A percentile compares a stretch with the other conserved stretches of the same genome.
phyloP scores from a whole-genome alignment of 2,329 filamentous ascomycete genomes.

The Emergomyces orientalis region DNA sequence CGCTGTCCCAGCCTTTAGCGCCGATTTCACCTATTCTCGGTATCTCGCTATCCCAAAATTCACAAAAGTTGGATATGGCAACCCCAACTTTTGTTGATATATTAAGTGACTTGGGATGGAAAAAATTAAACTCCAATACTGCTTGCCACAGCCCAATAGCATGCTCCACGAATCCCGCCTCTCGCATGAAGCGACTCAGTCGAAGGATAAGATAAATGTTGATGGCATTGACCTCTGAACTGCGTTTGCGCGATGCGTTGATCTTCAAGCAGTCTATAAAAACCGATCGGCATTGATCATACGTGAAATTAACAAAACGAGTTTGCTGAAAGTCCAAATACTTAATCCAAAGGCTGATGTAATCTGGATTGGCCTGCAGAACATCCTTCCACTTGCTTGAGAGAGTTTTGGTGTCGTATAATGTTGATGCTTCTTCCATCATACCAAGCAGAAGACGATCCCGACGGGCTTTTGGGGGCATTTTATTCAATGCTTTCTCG shows the following conservation, averaged over 20 bases:
- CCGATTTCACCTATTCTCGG: slow-evolving; percentile 65
- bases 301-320: slow-evolving; percentile 56
- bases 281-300: slow-evolving; percentile 53
- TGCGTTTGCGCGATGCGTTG: slow-evolving; percentile 19
- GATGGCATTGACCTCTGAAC: slow-evolving; percentile 26
- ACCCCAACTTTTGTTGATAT: slow-evolving; percentile 10
- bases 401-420: slow-evolving; percentile 60
- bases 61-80: slow-evolving; percentile 44
- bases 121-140: slow-evolving; percentile 61
- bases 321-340: slow-evolving; percentile 65
- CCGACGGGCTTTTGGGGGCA: slow-evolving; percentile 39
- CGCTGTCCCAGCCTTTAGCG: slow-evolving; percentile 58
- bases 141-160: slow-evolving; percentile 77
- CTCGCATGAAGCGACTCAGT: slow-evolving; percentile 61
- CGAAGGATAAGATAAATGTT: slow-evolving; percentile 65
- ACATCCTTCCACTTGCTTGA: slow-evolving; percentile 57
- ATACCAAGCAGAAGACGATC: slow-evolving; percentile 57
- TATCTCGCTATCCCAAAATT: slow-evolving; percentile 82
- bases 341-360: slow-evolving; percentile 60
- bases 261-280: slow-evolving; percentile 50
- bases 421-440: slow-evolving; percentile 62
- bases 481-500: slow-evolving; percentile 61
- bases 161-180: slow-evolving; percentile 69
- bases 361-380: slow-evolving; percentile 47
- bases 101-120: slow-evolving; percentile 39